Evolutionary conservation across 495 filamentous ascomycete genomes (phyloP).

Genomic region (Aspergillus carlsbadensis): DNA sequence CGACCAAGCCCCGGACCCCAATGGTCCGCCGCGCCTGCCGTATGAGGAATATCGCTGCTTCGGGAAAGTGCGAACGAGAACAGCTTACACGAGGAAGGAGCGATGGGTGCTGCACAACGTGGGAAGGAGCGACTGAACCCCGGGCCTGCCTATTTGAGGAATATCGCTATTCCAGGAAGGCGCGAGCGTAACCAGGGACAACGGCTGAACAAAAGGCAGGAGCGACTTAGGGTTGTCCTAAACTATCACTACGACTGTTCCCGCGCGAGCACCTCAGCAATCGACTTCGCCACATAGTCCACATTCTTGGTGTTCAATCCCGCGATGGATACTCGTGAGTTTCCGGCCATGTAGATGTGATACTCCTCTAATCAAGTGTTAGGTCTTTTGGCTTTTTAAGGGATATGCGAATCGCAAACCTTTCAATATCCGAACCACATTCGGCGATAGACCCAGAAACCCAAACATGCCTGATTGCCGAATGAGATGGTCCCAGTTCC

Average conservation of each 20-base stretch:
- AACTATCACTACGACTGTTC: background rate
- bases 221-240: too few relatives aligned
- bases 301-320: conserved; percentile 44
- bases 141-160: too few relatives aligned
- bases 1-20: too few relatives aligned
- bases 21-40: too few relatives aligned
- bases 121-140: too few relatives aligned
- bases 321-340: conserved; percentile 36
- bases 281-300: conserved; percentile 38
- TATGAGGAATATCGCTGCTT: too few relatives aligned
- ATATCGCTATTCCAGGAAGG: too few relatives aligned
- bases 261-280: conserved; percentile 9
- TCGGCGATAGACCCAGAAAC: conserved; percentile 29
- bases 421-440: conserved; percentile 27
- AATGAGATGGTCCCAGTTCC: conserved; percentile 37
- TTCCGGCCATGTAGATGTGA: conserved; percentile 39
- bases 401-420: conserved; percentile 20
- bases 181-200: too few relatives aligned
- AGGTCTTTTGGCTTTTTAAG: background rate
- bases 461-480: conserved; percentile 45
- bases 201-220: too few relatives aligned
- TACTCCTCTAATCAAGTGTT: conserved; percentile 24
- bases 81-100: too few relatives aligned
- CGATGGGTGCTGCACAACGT: too few relatives aligned
- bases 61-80: too few relatives aligned